phyloP scores from a whole-genome alignment of 1,284 basidiomycete species.

The Ustilago esculenta region DNA sequence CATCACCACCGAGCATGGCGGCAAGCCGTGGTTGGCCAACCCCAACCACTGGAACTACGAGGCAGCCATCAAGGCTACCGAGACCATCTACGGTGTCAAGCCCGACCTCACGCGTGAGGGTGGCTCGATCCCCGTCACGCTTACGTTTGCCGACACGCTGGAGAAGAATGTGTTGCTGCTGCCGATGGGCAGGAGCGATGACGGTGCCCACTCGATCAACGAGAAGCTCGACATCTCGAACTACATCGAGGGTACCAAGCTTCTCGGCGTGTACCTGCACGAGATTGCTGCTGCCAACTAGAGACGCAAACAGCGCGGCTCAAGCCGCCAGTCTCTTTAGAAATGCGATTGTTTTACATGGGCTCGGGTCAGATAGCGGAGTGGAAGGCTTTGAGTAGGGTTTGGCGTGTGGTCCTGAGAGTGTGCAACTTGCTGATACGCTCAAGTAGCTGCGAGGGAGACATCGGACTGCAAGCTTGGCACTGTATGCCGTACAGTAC shows the following conservation, averaged over 20 bases:
- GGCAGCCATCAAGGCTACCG: slow-evolving; percentile 84
- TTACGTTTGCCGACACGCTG: slow-evolving; percentile 84
- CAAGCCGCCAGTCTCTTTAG: too few species aligned
- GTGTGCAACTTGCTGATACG: not conserved
- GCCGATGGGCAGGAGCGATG: slow-evolving; percentile 80
- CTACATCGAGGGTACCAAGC: slow-evolving; percentile 81
- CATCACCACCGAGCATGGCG: slow-evolving; percentile 58
- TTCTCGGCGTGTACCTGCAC: slow-evolving; percentile 84
- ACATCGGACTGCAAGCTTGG: too few species aligned
- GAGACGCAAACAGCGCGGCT: too few species aligned
- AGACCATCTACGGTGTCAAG: slow-evolving; percentile 81
- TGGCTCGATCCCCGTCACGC: slow-evolving; percentile 93
- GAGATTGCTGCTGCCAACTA: slow-evolving; percentile 72
- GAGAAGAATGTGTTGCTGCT: slow-evolving; percentile 77
- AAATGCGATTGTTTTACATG: too few species aligned
- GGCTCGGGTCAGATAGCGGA: too few species aligned
- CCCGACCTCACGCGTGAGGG: slow-evolving; percentile 94
- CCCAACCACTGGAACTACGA: slow-evolving; percentile 89
- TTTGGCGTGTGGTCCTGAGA: not conserved
- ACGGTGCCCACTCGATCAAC: slow-evolving; percentile 92
- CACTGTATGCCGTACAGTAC: too few species aligned
- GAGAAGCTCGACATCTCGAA: slow-evolving; percentile 94
- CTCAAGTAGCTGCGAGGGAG: too few species aligned
- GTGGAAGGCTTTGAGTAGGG: not conserved
- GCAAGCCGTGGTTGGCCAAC: slow-evolving; percentile 66